phyloP scores from a whole-genome alignment of 768 basidiomycete species.

The Naganishia onofrii region DNA sequence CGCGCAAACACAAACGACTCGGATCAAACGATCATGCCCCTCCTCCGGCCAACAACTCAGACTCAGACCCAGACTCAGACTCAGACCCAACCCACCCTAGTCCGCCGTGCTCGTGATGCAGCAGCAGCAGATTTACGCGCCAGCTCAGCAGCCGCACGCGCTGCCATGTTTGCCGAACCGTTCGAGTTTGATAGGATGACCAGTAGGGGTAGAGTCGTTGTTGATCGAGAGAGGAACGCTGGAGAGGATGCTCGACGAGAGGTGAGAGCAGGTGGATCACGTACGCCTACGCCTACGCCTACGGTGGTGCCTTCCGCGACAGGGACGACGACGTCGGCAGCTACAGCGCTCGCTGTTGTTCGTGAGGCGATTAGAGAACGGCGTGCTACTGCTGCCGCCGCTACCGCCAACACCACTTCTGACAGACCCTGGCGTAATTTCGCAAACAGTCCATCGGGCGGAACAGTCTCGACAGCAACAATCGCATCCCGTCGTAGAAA shows the following conservation, averaged over 20 bases:
- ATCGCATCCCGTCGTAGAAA: neutral
- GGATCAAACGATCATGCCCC: neutral
- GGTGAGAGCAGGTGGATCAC: neutral
- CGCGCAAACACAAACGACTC: no score
- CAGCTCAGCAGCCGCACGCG: neutral
- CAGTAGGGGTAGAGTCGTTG: neutral
- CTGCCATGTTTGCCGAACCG: neutral
- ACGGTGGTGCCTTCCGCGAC: neutral
- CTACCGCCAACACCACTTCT: neutral
- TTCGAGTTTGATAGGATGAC: neutral
- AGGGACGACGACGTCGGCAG: no score
- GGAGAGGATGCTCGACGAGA: neutral
- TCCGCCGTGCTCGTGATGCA: neutral
- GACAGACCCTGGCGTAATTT: neutral
- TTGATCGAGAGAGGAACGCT: constrained; percentile 3
- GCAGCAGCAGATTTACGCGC: neutral
- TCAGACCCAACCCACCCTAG: neutral
- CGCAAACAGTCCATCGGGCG: neutral
- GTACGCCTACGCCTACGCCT: neutral
- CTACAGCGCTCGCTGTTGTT: neutral
- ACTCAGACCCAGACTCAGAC: neutral
- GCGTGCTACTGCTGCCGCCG: no score
- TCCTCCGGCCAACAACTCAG: neutral
- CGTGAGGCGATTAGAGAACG: neutral
- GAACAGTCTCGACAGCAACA: neutral